Evolutionary conservation across 352 stramenopile species (phyloP).

Genomic region (Pythium apleroticum): DNA sequence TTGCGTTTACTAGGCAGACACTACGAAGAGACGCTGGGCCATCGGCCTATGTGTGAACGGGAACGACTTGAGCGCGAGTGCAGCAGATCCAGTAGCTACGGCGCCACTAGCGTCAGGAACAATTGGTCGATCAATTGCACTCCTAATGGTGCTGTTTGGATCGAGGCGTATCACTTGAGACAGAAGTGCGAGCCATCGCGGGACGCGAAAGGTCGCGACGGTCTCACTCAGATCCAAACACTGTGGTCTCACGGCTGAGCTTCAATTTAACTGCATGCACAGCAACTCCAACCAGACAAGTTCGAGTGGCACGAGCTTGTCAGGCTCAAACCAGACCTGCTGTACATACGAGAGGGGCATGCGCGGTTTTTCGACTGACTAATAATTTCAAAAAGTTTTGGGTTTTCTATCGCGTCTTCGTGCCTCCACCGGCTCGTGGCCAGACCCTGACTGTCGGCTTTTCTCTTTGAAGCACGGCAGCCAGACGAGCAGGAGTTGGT

Average conservation of each 20-base stretch:
- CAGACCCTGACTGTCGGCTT: background rate
- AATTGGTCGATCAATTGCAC: background rate
- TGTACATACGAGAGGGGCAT: too few relatives aligned
- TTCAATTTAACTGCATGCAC: too few relatives aligned
- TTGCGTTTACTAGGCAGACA: background rate
- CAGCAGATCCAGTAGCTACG: background rate
- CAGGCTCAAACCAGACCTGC: too few relatives aligned
- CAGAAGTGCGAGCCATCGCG: background rate
- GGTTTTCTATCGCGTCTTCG: background rate
- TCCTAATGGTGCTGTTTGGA: background rate
- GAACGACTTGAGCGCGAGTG: background rate
- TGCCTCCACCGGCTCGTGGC: too few relatives aligned
- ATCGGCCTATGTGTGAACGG: background rate
- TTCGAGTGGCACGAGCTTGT: too few relatives aligned
- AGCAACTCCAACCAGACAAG: too few relatives aligned
- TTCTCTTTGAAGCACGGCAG: background rate
- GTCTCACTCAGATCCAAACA: background rate
- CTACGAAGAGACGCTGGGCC: background rate
- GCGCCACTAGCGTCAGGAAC: background rate
- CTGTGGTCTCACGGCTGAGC: background rate
- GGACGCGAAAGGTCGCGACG: conserved; percentile 5
- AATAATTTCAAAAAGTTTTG: conserved; percentile 4
- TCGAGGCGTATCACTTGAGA: conserved; percentile 5
- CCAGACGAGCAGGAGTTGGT: background rate
- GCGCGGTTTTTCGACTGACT: background rate